phyloP scores from a whole-genome alignment of 2,329 filamentous ascomycete species.

The Penicillium vulpinum region DNA sequence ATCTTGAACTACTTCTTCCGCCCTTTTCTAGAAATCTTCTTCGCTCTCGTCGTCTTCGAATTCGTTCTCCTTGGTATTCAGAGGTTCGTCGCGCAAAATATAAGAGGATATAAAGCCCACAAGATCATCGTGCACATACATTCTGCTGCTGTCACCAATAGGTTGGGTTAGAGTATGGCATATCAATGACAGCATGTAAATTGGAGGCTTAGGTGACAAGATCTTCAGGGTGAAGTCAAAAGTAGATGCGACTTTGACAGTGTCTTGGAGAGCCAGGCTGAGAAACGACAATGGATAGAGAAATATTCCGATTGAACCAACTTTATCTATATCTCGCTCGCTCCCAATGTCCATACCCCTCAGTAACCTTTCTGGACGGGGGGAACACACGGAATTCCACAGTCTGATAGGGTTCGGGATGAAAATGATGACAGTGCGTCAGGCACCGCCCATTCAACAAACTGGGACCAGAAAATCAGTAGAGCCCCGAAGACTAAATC shows the following conservation, averaged over 20 bases:
- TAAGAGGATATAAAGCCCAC: constrained; percentile 10
- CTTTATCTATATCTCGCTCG: not conserved
- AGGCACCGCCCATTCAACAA: constrained; percentile 13
- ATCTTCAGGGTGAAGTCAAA: constrained; percentile 6
- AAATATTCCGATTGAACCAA: not conserved
- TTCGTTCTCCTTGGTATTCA: constrained; percentile 5
- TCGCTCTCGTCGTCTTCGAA: constrained; percentile 12
- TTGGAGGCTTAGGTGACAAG: not conserved
- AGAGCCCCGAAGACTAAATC: not conserved
- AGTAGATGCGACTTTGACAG: constrained; percentile 12
- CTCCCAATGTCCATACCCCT: constrained; percentile 13
- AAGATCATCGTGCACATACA: constrained; percentile 5
- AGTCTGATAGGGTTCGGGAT: constrained; percentile 6
- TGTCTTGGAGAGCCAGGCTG: constrained; percentile 13
- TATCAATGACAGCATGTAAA: no score
- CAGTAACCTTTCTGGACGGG: not conserved
- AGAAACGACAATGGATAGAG: constrained; percentile 12
- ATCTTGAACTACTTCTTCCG: constrained; percentile 6
- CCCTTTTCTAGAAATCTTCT: constrained; percentile 14
- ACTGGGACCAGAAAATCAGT: constrained; percentile 1
- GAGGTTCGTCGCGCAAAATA: constrained; percentile 2
- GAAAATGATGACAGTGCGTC: constrained; percentile 7
- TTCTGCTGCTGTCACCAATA: not conserved
- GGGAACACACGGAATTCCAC: not conserved
- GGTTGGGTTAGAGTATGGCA: no score